Evolutionary conservation across 2,329 filamentous ascomycete genomes (phyloP).

Genomic region (Mollisia scopiformis): DNA sequence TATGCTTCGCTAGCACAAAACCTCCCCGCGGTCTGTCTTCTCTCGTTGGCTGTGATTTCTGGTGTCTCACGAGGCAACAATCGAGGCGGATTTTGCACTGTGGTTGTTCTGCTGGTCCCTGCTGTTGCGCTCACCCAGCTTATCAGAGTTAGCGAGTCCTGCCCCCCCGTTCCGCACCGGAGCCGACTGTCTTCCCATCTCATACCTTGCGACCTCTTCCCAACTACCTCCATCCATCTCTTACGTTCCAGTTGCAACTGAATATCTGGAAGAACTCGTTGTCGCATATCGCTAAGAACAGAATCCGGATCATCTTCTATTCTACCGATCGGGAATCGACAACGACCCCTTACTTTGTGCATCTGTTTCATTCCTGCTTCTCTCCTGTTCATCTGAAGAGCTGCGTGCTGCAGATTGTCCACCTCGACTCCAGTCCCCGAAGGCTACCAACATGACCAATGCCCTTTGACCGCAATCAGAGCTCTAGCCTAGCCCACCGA

Average conservation of each 20-base stretch:
- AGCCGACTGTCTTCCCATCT: not conserved
- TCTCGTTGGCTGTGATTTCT: slow-evolving; percentile 5
- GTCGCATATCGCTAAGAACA: not conserved
- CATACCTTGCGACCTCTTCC: not conserved
- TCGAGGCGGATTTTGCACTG: slow-evolving; percentile 4
- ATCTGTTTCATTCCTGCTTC: not conserved
- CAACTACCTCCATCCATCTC: not conserved
- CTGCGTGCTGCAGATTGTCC: slow-evolving; percentile 18
- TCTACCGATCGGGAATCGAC: not conserved
- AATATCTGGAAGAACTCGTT: not conserved
- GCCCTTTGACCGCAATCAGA: slow-evolving; percentile 28
- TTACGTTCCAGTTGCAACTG: not conserved
- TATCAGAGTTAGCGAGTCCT: not conserved
- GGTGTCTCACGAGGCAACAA: not conserved
- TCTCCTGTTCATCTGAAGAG: slow-evolving; percentile 8
- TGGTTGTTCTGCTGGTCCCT: not conserved
- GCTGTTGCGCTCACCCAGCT: not conserved
- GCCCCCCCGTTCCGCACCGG: not conserved
- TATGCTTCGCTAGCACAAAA: not conserved
- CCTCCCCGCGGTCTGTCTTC: not conserved
- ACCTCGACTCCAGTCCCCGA: slow-evolving; percentile 15
- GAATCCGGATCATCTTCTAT: not conserved
- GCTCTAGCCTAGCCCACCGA: slow-evolving; percentile 20
- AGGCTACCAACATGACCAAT: slow-evolving; percentile 33
- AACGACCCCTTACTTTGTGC: not conserved